Evolutionary conservation across 108 stramenopile genomes (phyloP), one percentile per base, ranked within the genome.

Genomic region (Aurantiochytrium sp.): DNA sequence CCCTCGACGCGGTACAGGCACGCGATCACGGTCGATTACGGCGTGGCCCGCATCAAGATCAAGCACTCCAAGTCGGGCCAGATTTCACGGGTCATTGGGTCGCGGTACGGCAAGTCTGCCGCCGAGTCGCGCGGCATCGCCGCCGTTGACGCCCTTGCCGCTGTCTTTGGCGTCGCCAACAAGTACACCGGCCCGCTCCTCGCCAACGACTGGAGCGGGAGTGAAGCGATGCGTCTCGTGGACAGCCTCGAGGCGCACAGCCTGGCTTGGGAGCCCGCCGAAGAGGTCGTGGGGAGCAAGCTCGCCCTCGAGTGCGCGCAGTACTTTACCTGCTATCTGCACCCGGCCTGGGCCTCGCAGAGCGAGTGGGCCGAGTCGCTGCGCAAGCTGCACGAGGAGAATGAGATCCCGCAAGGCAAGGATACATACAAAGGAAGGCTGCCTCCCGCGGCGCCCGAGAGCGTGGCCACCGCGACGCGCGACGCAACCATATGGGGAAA

Each of bases 231-330:
- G 73, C 73, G 73, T 39, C 73, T 81, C 12, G 73, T 81, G 42
- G 73, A 81, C 45, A 81, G 73, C 32, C 45, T 81, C 12, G 73
- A 48, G 45, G 45, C 45, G 21, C 73, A 81, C 45, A 81, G 73
- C 45, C 24, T 81, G 39, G 73, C 73, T 12, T 81, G 73, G 73
- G 73, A 81, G 30, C 73, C 73, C 24, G 73, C 73, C 10, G 73
- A 81, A 81, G 73, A 81, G 73, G 73, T 81, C 27, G 73, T 81
- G 39, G 73, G 73, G 32, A 48, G 45, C 45, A 81, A 81, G 73
- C 24, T 48, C 17, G 73, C 73, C 30, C 73, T 81, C 45, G 73
- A 41, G 27, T 81, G 73, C 32, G 73, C 73, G 21, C 42, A 81
- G 39, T 81, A 48, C 45, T 81, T 81, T 81, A 48, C 73, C 19